Conservation (phyloP, 345 rosid genomes). For the Salix dunnii region DNA sequence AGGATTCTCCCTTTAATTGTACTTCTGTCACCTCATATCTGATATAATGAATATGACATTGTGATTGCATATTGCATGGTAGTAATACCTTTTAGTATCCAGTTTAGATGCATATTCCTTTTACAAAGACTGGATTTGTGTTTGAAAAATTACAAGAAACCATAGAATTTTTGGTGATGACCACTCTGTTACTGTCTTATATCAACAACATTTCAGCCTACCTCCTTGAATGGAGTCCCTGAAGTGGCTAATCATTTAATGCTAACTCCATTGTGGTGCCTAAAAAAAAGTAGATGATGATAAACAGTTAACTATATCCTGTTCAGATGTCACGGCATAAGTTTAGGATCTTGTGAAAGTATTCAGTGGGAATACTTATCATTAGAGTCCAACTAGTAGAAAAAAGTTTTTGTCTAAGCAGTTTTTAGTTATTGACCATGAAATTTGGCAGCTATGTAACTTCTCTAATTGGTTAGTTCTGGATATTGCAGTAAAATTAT, state of each 20-base stretch:
- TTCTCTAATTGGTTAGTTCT: not conserved
- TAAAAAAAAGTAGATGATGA: not conserved
- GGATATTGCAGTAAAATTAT: not conserved
- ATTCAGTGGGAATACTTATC: not conserved
- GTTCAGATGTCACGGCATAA: not conserved
- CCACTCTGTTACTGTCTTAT: too few species aligned
- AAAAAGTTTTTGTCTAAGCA: not conserved
- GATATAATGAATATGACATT: too few species aligned
- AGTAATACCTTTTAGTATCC: too few species aligned
- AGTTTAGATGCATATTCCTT: too few species aligned
- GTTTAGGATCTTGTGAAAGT: not conserved
- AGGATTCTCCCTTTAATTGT: too few species aligned
- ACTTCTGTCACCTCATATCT: too few species aligned
- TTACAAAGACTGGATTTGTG: too few species aligned
- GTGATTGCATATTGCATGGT: too few species aligned
- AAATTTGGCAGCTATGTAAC: not conserved
- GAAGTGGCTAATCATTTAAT: not conserved
- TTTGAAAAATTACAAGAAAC: too few species aligned
- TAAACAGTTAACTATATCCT: not conserved
- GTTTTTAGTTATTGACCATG: constrained; percentile 10
- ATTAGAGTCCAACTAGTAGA: not conserved
- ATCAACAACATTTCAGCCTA: not conserved
- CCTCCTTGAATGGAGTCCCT: not conserved
- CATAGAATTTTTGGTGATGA: too few species aligned
- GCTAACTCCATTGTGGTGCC: too few species aligned